Percentiles rank a stretch among this genome's conserved stretches.
phyloP scores from a whole-genome alignment of 2,329 filamentous ascomycete genomes.

The Didymella glomerata region DNA sequence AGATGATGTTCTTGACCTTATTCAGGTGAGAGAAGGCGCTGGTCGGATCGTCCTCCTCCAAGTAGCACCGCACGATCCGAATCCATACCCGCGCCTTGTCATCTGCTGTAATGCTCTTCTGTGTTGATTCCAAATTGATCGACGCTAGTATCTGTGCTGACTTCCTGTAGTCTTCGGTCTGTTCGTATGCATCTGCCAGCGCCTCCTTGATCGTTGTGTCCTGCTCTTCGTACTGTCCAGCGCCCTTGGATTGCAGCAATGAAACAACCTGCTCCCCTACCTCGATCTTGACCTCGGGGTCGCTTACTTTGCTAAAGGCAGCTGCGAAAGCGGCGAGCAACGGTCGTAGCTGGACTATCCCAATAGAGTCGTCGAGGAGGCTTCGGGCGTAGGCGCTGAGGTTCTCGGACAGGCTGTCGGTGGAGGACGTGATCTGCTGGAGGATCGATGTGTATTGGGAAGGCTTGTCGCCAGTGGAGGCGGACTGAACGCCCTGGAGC shows the following conservation, averaged over 20 bases:
- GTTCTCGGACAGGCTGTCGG: conserved; percentile 63
- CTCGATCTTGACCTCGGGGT: conserved; percentile 74
- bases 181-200: conserved; percentile 83
- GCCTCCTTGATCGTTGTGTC: conserved; percentile 80
- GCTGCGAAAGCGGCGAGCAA: conserved; percentile 73
- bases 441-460: conserved; percentile 67
- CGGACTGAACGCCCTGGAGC: conserved; percentile 60
- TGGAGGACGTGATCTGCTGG: conserved; percentile 61
- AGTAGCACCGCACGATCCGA: conserved; percentile 90
- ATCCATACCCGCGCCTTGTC: conserved; percentile 89
- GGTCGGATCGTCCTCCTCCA: conserved; percentile 91
- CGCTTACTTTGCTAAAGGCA: conserved; percentile 67
- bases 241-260: conserved; percentile 70
- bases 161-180: conserved; percentile 78
- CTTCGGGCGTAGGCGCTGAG: conserved; percentile 73
- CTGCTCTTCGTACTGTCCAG: conserved; percentile 82
- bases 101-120: conserved; percentile 81
- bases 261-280: conserved; percentile 78
- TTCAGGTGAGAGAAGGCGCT: conserved; percentile 88
- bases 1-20: conserved; percentile 92
- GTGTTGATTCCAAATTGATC: conserved; percentile 88
- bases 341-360: conserved; percentile 77
- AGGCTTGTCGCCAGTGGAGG: conserved; percentile 60
- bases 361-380: conserved; percentile 73
- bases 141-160: conserved; percentile 81